Conservation (phyloP, 2,329 filamentous ascomycete genomes). For the Conoideocrella luteorostrata region DNA sequence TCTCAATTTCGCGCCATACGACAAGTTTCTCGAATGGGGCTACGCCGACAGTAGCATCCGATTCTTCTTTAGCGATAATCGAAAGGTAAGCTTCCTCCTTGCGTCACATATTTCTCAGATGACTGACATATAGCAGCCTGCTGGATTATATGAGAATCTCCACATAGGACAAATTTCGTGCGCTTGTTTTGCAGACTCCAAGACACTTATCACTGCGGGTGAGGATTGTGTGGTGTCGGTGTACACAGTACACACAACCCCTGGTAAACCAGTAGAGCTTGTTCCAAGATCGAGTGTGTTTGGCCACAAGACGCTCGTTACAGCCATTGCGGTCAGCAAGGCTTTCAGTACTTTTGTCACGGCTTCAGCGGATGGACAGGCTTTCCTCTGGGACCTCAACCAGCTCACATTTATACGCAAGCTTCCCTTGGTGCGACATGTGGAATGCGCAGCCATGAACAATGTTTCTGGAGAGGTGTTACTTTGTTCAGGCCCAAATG, state of each 20-base stretch:
- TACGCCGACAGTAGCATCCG: constrained; percentile 89
- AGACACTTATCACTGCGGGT: constrained; percentile 84
- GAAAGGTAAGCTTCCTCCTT: constrained; percentile 47
- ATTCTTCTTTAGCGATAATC: constrained; percentile 79
- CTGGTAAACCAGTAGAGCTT: constrained; percentile 68
- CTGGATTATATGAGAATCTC: constrained; percentile 88
- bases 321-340: constrained; percentile 74
- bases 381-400: constrained; percentile 92
- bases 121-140: constrained; percentile 39
- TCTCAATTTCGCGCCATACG: constrained; percentile 83
- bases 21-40: constrained; percentile 93
- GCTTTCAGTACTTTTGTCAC: constrained; percentile 86
- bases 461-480: constrained; percentile 87
- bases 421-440: constrained; percentile 50
- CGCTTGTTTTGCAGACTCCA: constrained; percentile 79
- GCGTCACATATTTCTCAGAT: constrained; percentile 4
- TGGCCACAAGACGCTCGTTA: constrained; percentile 81
- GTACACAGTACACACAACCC: constrained; percentile 62
- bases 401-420: constrained; percentile 78
- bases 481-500: constrained; percentile 68
- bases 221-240: constrained; percentile 88
- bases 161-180: constrained; percentile 86
- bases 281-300: constrained; percentile 75
- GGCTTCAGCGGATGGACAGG: constrained; percentile 71
- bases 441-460: constrained; percentile 78